Conservation (phyloP, 1,284 basidiomycete genomes). For the Cryptococcus deneoformans region DNA sequence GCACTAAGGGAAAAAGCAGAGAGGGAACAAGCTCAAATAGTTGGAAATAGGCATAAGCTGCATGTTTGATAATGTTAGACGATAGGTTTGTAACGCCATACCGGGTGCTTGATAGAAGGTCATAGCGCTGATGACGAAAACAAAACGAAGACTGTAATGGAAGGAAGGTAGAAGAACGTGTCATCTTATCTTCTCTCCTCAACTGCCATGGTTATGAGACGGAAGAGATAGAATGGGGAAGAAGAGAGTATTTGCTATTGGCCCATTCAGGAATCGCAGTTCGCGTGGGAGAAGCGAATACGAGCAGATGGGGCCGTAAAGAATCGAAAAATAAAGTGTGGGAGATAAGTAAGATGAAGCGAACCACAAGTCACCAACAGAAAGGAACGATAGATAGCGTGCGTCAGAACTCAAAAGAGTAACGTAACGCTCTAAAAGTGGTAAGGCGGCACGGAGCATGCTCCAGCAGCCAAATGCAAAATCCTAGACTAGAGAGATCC, state of each 20-base stretch:
- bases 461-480: too few species aligned
- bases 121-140: neutral
- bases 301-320: slow-evolving; percentile 44
- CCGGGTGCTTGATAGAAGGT: neutral
- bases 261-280: slow-evolving; percentile 46
- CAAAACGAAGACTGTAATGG: neutral
- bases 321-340: too few species aligned
- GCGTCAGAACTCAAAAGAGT: too few species aligned
- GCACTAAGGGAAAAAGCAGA: neutral
- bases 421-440: too few species aligned
- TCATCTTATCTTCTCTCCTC: too few species aligned
- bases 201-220: too few species aligned
- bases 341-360: too few species aligned
- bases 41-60: neutral
- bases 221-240: slow-evolving; percentile 6
- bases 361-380: too few species aligned
- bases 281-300: slow-evolving; percentile 30
- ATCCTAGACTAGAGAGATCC: too few species aligned
- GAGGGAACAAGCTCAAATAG: neutral
- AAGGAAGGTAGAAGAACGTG: neutral
- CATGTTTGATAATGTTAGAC: too few species aligned
- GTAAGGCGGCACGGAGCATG: too few species aligned
- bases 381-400: too few species aligned
- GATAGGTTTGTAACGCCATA: neutral
- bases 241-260: slow-evolving; percentile 25